phyloP scores from a whole-genome alignment of 2,329 filamentous ascomycete species.

The Harringtonia lauricola region DNA sequence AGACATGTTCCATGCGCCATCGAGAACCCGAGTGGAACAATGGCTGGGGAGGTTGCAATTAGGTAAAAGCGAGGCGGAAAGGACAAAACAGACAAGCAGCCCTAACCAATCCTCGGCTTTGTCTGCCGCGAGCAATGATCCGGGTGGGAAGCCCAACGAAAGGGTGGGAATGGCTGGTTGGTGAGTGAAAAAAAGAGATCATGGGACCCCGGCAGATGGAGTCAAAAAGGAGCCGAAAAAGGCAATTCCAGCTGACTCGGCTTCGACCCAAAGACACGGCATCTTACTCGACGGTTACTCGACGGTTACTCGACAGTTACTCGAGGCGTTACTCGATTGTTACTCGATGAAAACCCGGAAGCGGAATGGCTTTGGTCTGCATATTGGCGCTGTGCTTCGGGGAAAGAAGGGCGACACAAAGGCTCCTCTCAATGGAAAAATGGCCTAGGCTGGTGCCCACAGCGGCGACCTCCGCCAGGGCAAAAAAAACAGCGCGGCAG shows the following conservation, averaged over 20 bases:
- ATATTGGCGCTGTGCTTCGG: no score
- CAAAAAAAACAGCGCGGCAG: no score
- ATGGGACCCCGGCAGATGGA: background rate
- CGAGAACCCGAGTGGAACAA: background rate
- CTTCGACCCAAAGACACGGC: background rate
- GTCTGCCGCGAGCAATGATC: no score
- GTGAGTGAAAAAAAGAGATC: background rate
- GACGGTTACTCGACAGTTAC: constrained; percentile 31
- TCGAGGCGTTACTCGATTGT: constrained; percentile 23
- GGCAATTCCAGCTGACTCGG: no score
- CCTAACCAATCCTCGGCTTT: background rate
- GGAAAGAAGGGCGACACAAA: no score
- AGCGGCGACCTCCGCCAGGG: constrained; percentile 1
- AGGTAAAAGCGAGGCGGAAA: background rate
- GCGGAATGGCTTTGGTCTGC: no score
- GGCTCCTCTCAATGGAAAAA: background rate
- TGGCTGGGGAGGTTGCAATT: background rate
- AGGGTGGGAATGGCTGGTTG: background rate
- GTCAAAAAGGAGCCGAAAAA: background rate
- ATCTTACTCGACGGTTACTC: constrained; percentile 9
- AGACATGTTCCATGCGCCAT: background rate
- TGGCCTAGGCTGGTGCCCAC: background rate
- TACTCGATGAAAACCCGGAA: constrained; percentile 33
- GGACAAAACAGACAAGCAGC: background rate
- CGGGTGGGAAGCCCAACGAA: no score